These are phyloP conservation scores for Fusarium annulatum DNA, from an alignment of 2,329 filamentous ascomycete genomes.

Conservation along the genomic window DNA sequence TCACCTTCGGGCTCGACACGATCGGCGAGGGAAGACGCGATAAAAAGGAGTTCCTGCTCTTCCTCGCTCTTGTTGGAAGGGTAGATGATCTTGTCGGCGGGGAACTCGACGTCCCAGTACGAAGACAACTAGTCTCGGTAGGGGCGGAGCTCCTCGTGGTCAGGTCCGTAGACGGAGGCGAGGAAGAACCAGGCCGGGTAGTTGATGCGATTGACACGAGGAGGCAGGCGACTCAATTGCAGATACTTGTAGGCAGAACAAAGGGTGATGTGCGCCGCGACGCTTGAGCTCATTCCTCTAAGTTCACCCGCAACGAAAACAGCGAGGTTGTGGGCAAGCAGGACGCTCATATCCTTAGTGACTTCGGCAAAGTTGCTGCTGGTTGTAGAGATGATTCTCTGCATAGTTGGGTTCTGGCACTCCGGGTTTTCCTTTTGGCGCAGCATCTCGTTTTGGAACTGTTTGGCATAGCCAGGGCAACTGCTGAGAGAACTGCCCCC, in stretches of 20 bases:
- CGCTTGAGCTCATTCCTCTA: not conserved
- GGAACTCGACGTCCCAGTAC: not conserved
- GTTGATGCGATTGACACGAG: no score
- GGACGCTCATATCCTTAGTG: not conserved
- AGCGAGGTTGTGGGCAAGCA: not conserved
- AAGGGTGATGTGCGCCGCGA: not conserved
- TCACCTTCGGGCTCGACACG: accelerated
- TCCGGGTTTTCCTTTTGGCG: accelerated
- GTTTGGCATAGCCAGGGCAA: accelerated
- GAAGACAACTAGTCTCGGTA: not conserved
- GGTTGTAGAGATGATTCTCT: not conserved
- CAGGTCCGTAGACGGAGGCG: not conserved
- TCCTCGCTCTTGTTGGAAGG: not conserved
- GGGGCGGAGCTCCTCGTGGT: not conserved
- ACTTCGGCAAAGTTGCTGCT: not conserved
- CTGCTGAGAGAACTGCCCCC: not conserved
- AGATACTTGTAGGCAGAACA: not conserved
- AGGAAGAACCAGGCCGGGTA: not conserved
- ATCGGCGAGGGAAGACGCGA: not conserved
- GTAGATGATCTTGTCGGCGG: not conserved
- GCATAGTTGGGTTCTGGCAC: not conserved
- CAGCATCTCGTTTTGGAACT: not conserved
- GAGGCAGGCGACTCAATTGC: no score
- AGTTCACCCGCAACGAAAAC: no score
- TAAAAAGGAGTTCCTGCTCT: not conserved